These are phyloP conservation scores for Psilocybe sp. DNA, from an alignment of 768 basidiomycete species.

Conservation along the genomic window DNA sequence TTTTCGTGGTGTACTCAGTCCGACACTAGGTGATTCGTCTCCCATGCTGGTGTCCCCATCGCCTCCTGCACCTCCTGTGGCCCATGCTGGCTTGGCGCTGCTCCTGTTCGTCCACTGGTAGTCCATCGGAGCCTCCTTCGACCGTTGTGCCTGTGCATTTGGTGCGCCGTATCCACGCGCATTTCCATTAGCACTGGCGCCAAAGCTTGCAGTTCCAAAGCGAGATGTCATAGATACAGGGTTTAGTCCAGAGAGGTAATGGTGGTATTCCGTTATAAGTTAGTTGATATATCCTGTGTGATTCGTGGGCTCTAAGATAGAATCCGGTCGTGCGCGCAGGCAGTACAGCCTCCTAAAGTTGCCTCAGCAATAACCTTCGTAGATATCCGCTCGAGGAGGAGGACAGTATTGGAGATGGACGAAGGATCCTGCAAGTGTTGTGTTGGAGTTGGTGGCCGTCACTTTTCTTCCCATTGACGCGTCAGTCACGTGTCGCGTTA, in stretches of 20 bases:
- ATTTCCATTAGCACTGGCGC: no score
- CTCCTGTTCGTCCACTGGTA: constrained; percentile 79
- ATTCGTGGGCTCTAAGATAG: no score
- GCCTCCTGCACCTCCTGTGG: constrained; percentile 34
- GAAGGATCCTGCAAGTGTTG: not conserved
- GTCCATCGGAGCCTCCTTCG: constrained; percentile 86
- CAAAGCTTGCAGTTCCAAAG: no score
- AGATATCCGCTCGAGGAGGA: constrained; percentile 6
- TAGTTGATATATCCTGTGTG: no score
- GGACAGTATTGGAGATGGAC: constrained; percentile 1
- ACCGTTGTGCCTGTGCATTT: constrained; percentile 33
- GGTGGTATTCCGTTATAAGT: no score
- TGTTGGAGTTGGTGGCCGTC: not conserved
- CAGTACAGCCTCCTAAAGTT: no score
- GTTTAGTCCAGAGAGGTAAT: no score
- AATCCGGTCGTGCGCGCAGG: no score
- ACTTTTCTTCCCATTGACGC: constrained; percentile 29
- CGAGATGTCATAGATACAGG: no score
- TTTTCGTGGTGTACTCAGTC: constrained; percentile 50
- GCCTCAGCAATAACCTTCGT: no score
- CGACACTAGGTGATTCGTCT: no score
- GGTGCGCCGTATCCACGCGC: no score
- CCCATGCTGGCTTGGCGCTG: constrained; percentile 58
- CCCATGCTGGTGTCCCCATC: constrained; percentile 36
- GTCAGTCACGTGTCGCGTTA: constrained; percentile 27